Evolutionary conservation across 257 asterid genomes (phyloP), one percentile per base, ranked within the genome.

Genomic region (Nyctanthes arbortristis): DNA sequence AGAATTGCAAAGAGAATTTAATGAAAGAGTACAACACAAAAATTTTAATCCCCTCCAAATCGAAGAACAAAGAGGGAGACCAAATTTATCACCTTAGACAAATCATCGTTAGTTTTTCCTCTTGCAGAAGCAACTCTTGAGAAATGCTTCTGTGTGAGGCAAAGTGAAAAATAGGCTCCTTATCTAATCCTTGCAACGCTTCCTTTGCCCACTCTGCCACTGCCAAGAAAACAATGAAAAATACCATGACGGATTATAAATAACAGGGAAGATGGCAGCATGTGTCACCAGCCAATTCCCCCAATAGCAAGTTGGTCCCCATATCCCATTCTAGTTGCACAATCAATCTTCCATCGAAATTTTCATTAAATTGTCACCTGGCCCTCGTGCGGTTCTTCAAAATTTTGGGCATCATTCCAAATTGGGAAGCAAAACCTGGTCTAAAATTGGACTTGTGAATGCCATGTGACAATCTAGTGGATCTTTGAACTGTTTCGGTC

Each of bases 201-300:
- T 93, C 99, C 79, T 84, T 87, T 7, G 97, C 99, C 99, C 99
- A 91, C 70, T 84, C 96, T 9, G 96, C 92, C 88, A 89, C 99
- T 93, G 92, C 58, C 61, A 52, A 73, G 37, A 7, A 24, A 33
- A 39, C 16, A 60, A 25, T 49, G 20, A 32, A 35, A 63, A 63
- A 36, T 40, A 54, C 69, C 34, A 56, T 59, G 59, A 73, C 49
- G 45, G 29, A 62, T 22, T 20, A 52, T n/a, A 33, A 33, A n/a
- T 24, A 70, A 28, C 34, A 62, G 28, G 24, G 24, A 13, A 18
- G 5, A 16, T n/a, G n/a, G 11, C 4, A 45, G 25, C 24, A 45
- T 36, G 8, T 4, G n/a, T 45, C 56, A 5, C 56, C 24, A 45
- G 18, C 7, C 5, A 4, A 18, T 45, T 45, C 56, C 24, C 54